These are phyloP conservation scores for Xylaria scruposa DNA, from an alignment of 495 filamentous ascomycete species.

Conservation along the genomic window DNA sequence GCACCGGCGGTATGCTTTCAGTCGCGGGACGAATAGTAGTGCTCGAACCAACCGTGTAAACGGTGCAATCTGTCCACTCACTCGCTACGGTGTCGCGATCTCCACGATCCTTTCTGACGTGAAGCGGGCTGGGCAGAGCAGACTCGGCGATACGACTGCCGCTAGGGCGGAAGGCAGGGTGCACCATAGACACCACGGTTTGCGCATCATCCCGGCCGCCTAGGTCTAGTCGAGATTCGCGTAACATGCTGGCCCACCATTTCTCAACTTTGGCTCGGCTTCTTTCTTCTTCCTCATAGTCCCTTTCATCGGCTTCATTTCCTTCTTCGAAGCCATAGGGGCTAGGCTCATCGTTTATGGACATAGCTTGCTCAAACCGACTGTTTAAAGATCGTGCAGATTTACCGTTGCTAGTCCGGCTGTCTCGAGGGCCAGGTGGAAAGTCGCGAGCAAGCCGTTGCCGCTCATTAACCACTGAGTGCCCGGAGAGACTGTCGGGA, in stretches of 20 bases:
- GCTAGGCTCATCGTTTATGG: slow-evolving; percentile 20
- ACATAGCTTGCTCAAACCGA: slow-evolving; percentile 16
- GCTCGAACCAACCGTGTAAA: slow-evolving; percentile 24
- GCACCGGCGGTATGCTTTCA: slow-evolving; percentile 27
- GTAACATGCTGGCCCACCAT: slow-evolving; percentile 33
- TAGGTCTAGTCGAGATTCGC: neutral
- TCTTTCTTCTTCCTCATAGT: slow-evolving; percentile 23
- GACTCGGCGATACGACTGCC: slow-evolving; percentile 25
- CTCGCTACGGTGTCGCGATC: neutral
- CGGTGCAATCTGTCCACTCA: slow-evolving; percentile 34
- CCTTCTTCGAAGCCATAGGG: slow-evolving; percentile 18
- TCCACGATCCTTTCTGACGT: slow-evolving; percentile 17
- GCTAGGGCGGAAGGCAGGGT: slow-evolving; percentile 39
- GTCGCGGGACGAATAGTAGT: neutral
- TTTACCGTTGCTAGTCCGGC: slow-evolving; percentile 17
- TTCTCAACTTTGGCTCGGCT: slow-evolving; percentile 32
- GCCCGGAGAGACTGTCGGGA: slow-evolving; percentile 30
- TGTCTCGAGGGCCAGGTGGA: neutral
- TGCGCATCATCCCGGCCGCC: slow-evolving; percentile 25
- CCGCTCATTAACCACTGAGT: slow-evolving; percentile 19
- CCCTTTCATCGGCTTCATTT: slow-evolving; percentile 2
- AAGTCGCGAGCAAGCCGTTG: slow-evolving; percentile 4
- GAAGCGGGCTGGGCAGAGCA: slow-evolving; percentile 33
- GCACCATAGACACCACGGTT: slow-evolving; percentile 35
- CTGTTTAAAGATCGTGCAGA: slow-evolving; percentile 18